phyloP scores from a whole-genome alignment of 1,139 yeast species.

The Sugiyamaella castrensis region DNA sequence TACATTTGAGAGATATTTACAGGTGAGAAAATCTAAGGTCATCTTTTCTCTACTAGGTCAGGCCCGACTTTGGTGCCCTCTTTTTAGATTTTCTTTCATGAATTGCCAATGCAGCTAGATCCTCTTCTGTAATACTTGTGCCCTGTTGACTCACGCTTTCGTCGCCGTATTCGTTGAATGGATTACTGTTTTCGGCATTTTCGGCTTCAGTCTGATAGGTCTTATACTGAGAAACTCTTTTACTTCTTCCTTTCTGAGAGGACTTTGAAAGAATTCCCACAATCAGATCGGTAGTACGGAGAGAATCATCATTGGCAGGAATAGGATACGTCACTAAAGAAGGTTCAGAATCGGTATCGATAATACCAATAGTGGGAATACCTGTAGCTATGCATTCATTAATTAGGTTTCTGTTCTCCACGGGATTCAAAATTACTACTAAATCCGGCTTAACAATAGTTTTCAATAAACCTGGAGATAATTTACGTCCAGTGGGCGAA shows the following conservation, averaged over 20 bases:
- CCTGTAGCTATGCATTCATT: slow-evolving; percentile 78
- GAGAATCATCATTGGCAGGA: slow-evolving; percentile 95
- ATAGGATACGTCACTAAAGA: slow-evolving; percentile 86
- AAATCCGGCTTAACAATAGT: slow-evolving; percentile 75
- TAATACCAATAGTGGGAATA: slow-evolving; percentile 89
- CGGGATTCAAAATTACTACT: slow-evolving; percentile 81
- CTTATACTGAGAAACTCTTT: slow-evolving; percentile 43
- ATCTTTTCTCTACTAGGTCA: not conserved
- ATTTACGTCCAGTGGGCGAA: slow-evolving; percentile 54
- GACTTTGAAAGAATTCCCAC: slow-evolving; percentile 82
- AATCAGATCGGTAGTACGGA: slow-evolving; percentile 73
- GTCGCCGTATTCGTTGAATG: slow-evolving; percentile 6
- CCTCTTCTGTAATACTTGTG: slow-evolving; percentile 1
- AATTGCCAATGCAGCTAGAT: slow-evolving; percentile 2
- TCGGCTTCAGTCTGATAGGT: slow-evolving; percentile 7
- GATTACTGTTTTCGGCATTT: slow-evolving; percentile 1
- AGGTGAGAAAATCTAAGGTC: too few relatives aligned
- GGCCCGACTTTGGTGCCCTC: slow-evolving; percentile 10
- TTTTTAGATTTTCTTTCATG: not conserved
- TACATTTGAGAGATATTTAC: not conserved
- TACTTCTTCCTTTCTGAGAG: slow-evolving; percentile 70
- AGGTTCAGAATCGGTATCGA: slow-evolving; percentile 94
- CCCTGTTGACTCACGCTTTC: not conserved
- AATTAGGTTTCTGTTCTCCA: slow-evolving; percentile 77
- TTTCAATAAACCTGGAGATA: slow-evolving; percentile 41